Conservation (phyloP, 768 basidiomycete genomes). For the Naganishia randhawae region DNA sequence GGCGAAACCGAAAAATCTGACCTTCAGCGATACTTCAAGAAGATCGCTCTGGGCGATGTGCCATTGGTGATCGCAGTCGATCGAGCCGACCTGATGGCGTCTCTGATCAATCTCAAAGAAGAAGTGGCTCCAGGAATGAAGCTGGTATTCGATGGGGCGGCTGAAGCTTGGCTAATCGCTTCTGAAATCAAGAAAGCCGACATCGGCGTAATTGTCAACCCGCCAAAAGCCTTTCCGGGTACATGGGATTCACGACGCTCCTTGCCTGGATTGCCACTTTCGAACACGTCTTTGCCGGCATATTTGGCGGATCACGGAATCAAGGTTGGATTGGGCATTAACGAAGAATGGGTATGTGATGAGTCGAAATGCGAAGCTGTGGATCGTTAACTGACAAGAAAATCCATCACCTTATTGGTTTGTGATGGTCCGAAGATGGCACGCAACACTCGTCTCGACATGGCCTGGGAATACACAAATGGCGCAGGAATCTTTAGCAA, state of each 20-base stretch:
- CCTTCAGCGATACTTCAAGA: conserved; percentile 56
- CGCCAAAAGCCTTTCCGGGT: conserved; percentile 66
- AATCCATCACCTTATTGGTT: not conserved
- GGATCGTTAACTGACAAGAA: not conserved
- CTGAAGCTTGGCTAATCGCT: conserved; percentile 57
- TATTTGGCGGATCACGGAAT: conserved; percentile 67
- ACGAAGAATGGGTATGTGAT: conserved; percentile 58
- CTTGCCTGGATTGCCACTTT: conserved; percentile 68
- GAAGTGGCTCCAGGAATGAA: conserved; percentile 58
- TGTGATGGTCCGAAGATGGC: conserved; percentile 11
- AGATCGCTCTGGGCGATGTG: conserved; percentile 57
- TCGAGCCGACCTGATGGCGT: conserved; percentile 68
- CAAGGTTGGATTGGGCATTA: conserved; percentile 55
- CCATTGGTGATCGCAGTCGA: conserved; percentile 63
- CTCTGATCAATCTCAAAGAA: conserved; percentile 62
- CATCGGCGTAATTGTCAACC: conserved; percentile 67
- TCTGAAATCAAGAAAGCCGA: conserved; percentile 64
- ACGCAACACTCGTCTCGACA: conserved; percentile 24
- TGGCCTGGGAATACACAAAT: conserved; percentile 44
- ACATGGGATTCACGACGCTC: conserved; percentile 66
- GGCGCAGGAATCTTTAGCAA: conserved; percentile 53
- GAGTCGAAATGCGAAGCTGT: conserved; percentile 48
- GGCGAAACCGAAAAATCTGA: conserved; percentile 53
- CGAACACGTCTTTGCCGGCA: conserved; percentile 60
- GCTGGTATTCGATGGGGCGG: conserved; percentile 50